Conservation (phyloP, 192 early-diverging fungal species). For the Coemansia sp. region DNA sequence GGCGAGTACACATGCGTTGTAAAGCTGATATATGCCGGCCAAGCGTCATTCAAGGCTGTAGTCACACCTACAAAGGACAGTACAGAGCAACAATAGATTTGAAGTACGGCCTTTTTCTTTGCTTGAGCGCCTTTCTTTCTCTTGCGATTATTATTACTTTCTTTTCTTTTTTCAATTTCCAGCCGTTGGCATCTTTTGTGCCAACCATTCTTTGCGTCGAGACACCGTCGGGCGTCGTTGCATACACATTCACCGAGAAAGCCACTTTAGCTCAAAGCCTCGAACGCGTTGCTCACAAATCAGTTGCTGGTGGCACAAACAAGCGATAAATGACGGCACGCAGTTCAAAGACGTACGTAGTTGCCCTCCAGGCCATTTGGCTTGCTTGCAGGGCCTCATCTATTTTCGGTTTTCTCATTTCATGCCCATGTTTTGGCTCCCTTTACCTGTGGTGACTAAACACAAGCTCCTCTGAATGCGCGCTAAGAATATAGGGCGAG, state of each 20-base stretch:
- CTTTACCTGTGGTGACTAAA: background rate
- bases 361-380: background rate
- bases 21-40: conserved; percentile 48
- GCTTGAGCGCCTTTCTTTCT: too few species aligned
- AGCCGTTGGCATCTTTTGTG: background rate
- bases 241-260: background rate
- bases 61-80: conserved; percentile 17
- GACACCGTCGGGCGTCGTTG: background rate
- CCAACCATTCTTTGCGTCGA: background rate
- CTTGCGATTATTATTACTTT: background rate
- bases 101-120: too few species aligned
- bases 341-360: conserved; percentile 28
- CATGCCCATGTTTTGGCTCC: too few species aligned
- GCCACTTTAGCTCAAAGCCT: background rate
- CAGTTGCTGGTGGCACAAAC: background rate
- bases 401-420: background rate
- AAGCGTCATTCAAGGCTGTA: conserved; percentile 26
- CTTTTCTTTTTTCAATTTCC: background rate
- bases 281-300: background rate
- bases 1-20: conserved; percentile 44
- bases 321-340: conserved; percentile 22
- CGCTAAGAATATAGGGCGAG: background rate
- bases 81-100: background rate
- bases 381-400: background rate
- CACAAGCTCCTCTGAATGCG: background rate